A percentile compares a stretch with the other conserved stretches of the same genome.
phyloP scores from a whole-genome alignment of 1,284 basidiomycete genomes.

The Malassezia sp. region DNA sequence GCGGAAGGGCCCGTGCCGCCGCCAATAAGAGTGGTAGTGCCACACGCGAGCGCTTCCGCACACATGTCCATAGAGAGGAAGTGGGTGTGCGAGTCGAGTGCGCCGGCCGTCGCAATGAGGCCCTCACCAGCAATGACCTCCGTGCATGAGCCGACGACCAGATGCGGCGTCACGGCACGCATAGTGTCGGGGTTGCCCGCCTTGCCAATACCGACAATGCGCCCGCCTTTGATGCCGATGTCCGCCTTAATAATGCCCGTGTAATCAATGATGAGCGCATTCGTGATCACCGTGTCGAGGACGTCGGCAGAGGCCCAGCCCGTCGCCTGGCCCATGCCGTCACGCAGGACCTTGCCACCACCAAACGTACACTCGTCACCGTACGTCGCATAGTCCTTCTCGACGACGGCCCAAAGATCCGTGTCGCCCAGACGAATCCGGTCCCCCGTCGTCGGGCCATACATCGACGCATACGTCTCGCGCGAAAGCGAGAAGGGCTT shows the following conservation, averaged over 20 bases:
- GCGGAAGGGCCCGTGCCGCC: conserved; percentile 75
- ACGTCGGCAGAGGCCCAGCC: conserved; percentile 59
- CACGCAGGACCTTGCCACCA: conserved; percentile 53
- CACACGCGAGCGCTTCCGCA: conserved; percentile 52
- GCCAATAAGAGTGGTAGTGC: conserved; percentile 49
- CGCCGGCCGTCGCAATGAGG: conserved; percentile 83
- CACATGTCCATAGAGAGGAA: conserved; percentile 88
- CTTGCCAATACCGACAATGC: conserved; percentile 81
- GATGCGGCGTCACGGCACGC: conserved; percentile 62
- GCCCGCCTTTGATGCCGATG: conserved; percentile 77
- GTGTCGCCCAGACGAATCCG: conserved; percentile 79
- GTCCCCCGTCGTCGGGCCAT: conserved; percentile 83
- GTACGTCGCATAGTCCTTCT: conserved; percentile 70
- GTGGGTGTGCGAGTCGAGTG: conserved; percentile 68
- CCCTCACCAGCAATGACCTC: conserved; percentile 83
- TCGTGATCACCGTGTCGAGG: conserved; percentile 86
- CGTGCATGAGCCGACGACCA: conserved; percentile 48
- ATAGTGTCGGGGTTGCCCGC: conserved; percentile 93
- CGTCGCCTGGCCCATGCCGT: conserved; percentile 64
- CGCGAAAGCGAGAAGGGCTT: conserved; percentile 25
- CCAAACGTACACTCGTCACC: conserved; percentile 93
- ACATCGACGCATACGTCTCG: conserved; percentile 34
- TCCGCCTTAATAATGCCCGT: conserved; percentile 97
- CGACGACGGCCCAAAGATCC: conserved; percentile 80
- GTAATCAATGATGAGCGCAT: conserved; percentile 88